These are phyloP conservation scores for Chaetomiaceae sp. DNA, from an alignment of 2,329 filamentous ascomycete genomes.

Conservation along the genomic window DNA sequence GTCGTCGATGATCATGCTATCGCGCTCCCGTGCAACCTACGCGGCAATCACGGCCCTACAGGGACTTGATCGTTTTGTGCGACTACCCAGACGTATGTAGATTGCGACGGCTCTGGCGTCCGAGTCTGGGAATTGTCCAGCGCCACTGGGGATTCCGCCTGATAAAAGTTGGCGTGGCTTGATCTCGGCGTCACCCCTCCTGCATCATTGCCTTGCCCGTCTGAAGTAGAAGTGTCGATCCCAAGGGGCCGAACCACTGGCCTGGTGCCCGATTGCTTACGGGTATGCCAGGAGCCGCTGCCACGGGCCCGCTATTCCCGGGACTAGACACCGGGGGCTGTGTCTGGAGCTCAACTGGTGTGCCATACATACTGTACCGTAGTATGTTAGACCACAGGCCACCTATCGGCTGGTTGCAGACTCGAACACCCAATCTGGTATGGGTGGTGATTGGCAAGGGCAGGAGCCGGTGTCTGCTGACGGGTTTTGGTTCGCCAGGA, in stretches of 20 bases:
- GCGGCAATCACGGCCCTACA: too few species aligned
- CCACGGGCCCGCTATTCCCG: slow-evolving; percentile 4
- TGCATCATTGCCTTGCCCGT: background rate
- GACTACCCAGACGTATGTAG: too few species aligned
- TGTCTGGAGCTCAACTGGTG: background rate
- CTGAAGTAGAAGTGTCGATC: background rate
- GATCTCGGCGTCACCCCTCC: background rate
- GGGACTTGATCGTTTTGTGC: too few species aligned
- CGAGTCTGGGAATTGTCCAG: background rate
- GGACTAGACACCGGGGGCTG: slow-evolving; percentile 8
- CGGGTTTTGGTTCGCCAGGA: slow-evolving; percentile 20
- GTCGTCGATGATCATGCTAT: background rate
- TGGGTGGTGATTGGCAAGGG: slow-evolving; percentile 5
- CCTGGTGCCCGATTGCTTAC: slow-evolving; percentile 10
- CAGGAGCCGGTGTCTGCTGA: slow-evolving; percentile 23
- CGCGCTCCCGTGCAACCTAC: background rate
- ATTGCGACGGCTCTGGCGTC: too few species aligned
- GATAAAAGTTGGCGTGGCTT: background rate
- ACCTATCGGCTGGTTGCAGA: background rate
- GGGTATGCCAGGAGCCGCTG: background rate
- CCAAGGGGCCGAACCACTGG: slow-evolving; percentile 15
- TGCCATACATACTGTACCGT: too few species aligned
- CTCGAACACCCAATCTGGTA: slow-evolving; percentile 20
- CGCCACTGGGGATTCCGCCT: background rate
- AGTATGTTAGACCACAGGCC: too few species aligned